Evolutionary conservation across 2,329 filamentous ascomycete species (phyloP).

Genomic region (Fusarium duplospermum): DNA sequence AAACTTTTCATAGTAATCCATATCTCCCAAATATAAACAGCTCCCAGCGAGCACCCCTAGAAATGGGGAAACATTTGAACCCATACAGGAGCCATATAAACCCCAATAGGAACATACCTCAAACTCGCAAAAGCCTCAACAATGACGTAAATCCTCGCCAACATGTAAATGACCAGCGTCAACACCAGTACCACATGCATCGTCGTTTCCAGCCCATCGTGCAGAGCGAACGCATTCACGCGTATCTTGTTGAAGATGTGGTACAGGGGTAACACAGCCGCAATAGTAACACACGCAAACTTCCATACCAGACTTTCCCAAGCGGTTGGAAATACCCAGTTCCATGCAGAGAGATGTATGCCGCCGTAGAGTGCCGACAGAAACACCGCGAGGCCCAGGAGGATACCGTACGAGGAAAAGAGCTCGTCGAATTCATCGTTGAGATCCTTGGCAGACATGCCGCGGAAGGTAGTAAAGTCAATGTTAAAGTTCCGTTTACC

Average conservation of each 20-base stretch:
- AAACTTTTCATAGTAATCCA: not conserved
- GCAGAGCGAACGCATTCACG: not conserved
- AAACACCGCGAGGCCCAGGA: not conserved
- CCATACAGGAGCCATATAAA: not conserved
- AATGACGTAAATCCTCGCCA: not conserved
- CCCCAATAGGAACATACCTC: not conserved
- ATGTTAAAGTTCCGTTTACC: slow-evolving; percentile 3
- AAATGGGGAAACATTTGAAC: not conserved
- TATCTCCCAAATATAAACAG: not conserved
- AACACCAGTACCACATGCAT: not conserved
- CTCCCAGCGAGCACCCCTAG: not conserved
- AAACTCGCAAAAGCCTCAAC: not conserved
- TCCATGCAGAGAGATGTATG: not conserved
- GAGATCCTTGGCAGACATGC: not conserved
- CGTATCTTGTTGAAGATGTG: not conserved
- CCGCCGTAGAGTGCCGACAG: not conserved
- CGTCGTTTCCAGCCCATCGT: not conserved
- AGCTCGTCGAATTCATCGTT: not conserved
- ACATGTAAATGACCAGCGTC: not conserved
- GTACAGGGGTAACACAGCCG: not conserved
- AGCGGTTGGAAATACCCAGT: not conserved
- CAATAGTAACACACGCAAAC: not conserved
- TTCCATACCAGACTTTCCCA: not conserved
- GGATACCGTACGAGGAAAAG: not conserved
- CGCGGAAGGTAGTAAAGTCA: not conserved